Conservation (phyloP, 106 monocot genomes). For the Amphibolis antarctica region DNA sequence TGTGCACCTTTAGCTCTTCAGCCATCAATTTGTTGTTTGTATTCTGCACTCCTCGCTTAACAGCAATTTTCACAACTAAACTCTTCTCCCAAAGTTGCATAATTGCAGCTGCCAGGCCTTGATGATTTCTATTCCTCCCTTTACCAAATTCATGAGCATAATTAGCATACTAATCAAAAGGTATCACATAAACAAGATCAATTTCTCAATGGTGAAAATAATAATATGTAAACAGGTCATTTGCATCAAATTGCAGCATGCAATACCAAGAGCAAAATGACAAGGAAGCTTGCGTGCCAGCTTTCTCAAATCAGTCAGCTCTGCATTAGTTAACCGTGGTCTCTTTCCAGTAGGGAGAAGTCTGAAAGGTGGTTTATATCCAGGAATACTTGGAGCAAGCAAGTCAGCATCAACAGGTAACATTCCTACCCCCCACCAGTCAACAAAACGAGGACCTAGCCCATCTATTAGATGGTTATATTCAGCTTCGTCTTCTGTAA, state of each 20-base stretch:
- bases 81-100: slow-evolving; percentile 87
- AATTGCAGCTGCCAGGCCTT: slow-evolving; percentile 90
- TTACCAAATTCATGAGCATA: slow-evolving; percentile 15
- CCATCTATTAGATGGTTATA: slow-evolving; percentile 61
- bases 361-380: slow-evolving; percentile 76
- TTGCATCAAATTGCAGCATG: neutral
- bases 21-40: slow-evolving; percentile 98
- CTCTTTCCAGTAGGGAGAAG: slow-evolving; percentile 91
- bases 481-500: slow-evolving; percentile 74
- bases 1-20: slow-evolving; percentile 84
- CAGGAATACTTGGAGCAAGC: slow-evolving; percentile 72
- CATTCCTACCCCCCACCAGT: slow-evolving; percentile 97
- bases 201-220: neutral
- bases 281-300: slow-evolving; percentile 68
- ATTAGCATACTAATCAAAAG: slow-evolving; percentile 5
- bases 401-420: slow-evolving; percentile 94
- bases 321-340: slow-evolving; percentile 70
- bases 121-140: slow-evolving; percentile 96
- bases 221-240: neutral
- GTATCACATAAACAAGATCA: neutral
- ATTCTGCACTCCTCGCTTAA: slow-evolving; percentile 91
- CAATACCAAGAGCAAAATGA: slow-evolving; percentile 95
- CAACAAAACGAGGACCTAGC: slow-evolving; percentile 88
- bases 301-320: slow-evolving; percentile 86
- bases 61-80: slow-evolving; percentile 93